These are phyloP conservation scores for Graphilbum fragrans DNA, from an alignment of 2,329 filamentous ascomycete species.

Conservation along the genomic window DNA sequence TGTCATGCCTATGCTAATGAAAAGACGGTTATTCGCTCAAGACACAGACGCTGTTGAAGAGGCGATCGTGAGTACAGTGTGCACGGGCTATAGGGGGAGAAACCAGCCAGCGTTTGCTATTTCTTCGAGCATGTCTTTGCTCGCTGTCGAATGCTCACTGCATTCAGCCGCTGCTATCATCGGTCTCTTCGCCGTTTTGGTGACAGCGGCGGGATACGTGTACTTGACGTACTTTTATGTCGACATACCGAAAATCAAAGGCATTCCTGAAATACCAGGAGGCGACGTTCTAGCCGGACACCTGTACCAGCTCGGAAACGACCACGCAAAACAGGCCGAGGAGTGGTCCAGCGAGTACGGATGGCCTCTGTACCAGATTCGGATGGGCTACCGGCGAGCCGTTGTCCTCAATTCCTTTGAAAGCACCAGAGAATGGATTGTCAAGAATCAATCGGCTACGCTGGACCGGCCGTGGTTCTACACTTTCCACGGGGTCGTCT, in stretches of 20 bases:
- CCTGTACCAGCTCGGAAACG: conserved; percentile 1
- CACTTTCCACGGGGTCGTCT: conserved; percentile 5
- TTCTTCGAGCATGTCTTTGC: too few species aligned
- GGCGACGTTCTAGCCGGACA: neutral
- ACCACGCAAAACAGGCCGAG: conserved; percentile 1
- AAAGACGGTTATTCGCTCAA: too few species aligned
- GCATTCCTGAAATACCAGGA: conserved; percentile 2
- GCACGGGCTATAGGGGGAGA: too few species aligned
- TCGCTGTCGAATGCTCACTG: too few species aligned
- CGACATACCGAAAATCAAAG: neutral
- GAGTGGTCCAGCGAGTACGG: neutral
- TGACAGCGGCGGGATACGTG: neutral
- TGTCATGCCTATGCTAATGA: too few species aligned
- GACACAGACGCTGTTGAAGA: too few species aligned
- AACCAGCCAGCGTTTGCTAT: too few species aligned
- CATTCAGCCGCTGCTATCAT: too few species aligned
- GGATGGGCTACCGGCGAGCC: conserved; percentile 1
- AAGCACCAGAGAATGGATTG: neutral
- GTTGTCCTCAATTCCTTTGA: conserved; percentile 2
- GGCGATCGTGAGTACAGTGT: too few species aligned
- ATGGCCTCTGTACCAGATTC: conserved; percentile 5
- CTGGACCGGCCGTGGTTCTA: conserved; percentile 2
- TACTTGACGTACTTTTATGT: conserved; percentile 1
- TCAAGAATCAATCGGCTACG: conserved; percentile 2
- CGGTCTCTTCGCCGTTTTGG: neutral